Base-by-base conservation (phyloP, 2,329 filamentous ascomycete genomes). In the Blastomyces emzantsi region DNA sequence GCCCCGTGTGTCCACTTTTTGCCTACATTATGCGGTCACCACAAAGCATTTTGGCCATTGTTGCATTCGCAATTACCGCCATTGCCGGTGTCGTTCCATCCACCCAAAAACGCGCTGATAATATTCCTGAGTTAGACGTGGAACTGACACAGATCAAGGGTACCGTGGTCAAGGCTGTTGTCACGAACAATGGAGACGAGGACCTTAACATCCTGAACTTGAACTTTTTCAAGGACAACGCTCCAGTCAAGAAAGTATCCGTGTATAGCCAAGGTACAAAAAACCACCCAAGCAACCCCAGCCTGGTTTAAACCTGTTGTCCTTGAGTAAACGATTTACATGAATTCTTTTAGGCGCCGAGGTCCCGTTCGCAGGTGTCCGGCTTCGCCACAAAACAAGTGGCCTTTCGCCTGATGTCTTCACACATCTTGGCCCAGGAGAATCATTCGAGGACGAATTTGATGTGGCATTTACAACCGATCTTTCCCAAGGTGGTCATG, bases 401-500 rank as follows among this genome's bases (percentile, higher is more conserved):
- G 69, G 67, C 22, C 70, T 78, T 41, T 67, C 70, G 1, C 54
- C 67, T 4, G 69, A 73, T 19, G 70, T 69, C 33, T 68, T 75
- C 62, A 74, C 72, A 19, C 68, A 69, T 2, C 68, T 76, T 6
- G 67, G 68, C 63, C 64, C 68, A 41, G 72, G 73, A n/a, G 71
- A 68, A 41, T 69, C 65, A 25, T 57, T 72, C 4, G 70, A 73
- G 52, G 70, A 74, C 60, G 71, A 72, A 52, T 73, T 75, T 54
- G 72, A 76, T 60, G 71, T 76, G 54, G 76, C 76, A 13, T 67
- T 67, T 64, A 71, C 72, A 49, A 66, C 72, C 7, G 81, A 82
- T 60, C 66, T 83, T 25, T 72, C 72, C 28, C 67, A 71, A n/a
- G 78, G 78, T 45, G 86, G 85, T 64, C 75, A 77, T 60, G 85